These are phyloP conservation scores for Erythrophleum ivorense DNA, from an alignment of 331 rosid genomes.

Conservation along the genomic window DNA sequence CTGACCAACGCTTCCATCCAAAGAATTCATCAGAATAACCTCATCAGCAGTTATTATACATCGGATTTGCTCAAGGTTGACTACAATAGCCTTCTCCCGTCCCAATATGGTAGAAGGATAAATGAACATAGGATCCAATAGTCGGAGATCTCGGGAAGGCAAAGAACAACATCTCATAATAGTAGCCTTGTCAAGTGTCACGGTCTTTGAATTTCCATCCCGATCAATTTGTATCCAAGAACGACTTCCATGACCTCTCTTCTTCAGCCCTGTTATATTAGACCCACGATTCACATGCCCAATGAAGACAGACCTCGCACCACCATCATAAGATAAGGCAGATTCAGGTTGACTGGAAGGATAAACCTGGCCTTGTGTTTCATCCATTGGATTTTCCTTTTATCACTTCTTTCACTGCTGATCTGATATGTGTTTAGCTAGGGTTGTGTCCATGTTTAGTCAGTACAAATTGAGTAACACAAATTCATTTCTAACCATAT, in stretches of 20 bases:
- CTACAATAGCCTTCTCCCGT: slow-evolving; percentile 93
- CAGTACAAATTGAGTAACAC: slow-evolving; percentile 21
- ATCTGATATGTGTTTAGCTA: slow-evolving; percentile 23
- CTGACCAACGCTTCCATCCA: slow-evolving; percentile 82
- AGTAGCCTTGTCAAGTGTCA: slow-evolving; percentile 91
- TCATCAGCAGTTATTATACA: slow-evolving; percentile 93
- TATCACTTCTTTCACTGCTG: slow-evolving; percentile 29
- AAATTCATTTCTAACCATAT: slow-evolving; percentile 30
- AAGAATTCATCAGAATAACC: slow-evolving; percentile 87
- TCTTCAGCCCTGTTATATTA: slow-evolving; percentile 64
- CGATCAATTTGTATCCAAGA: slow-evolving; percentile 88
- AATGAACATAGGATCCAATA: slow-evolving; percentile 91
- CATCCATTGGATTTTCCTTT: slow-evolving; percentile 55
- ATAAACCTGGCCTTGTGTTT: slow-evolving; percentile 42
- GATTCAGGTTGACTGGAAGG: slow-evolving; percentile 46
- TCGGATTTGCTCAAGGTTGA: slow-evolving; percentile 93
- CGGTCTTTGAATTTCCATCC: slow-evolving; percentile 62
- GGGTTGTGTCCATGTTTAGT: slow-evolving; percentile 16
- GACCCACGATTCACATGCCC: slow-evolving; percentile 53
- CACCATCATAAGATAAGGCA: slow-evolving; percentile 36
- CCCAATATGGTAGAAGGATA: slow-evolving; percentile 88
- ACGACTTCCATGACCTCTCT: slow-evolving; percentile 90
- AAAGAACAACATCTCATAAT: slow-evolving; percentile 89
- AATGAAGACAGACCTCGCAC: slow-evolving; percentile 39
- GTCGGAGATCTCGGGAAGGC: slow-evolving; percentile 93